Evolutionary conservation across 306 rosid species (phyloP), one percentile per base, ranked within the genome.

Genomic region (Prinsepia uniflora): DNA sequence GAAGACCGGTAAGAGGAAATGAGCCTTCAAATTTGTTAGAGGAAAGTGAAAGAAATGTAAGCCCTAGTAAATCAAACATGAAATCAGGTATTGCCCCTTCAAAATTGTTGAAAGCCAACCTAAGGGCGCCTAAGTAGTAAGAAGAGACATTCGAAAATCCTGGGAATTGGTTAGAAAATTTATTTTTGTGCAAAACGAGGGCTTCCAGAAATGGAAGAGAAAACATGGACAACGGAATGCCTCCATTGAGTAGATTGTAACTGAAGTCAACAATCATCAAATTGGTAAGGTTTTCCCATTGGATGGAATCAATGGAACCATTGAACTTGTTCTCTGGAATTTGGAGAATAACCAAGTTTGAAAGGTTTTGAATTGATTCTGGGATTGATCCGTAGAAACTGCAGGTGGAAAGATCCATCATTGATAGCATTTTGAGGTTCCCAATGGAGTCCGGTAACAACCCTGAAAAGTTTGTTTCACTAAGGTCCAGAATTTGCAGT

Each of bases 101-200:
- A 5, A 78, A 59, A 15, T 66, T 67, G 70, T 72, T 78, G 70
- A 64, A 8, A 49, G 42, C 55, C 70, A 78, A 72, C 43, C 24
- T 39, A 48, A 72, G 48, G 0, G 14, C 4, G 8, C 6, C 1
- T 1, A 78, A 8, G 3, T 0, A 0, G 7, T 39, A n/a, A 18
- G 66, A 59, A 60, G 71, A 43, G 53, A 62, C 50, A 18, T 17
- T 58, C 2, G 11, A 42, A 68, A 72, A 67, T 13, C 22, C 63
- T 2, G 10, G 40, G 63, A 57, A 3, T 2, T 57, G 41, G 4
- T 24, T 7, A 6, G 41, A 57, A 40, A 57, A 57, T 7, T 57
- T 10, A 22, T 57, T 57, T 40, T 57, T 22, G 41, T 6, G 10
- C 10, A 57, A 40, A 0, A 0, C 0, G 0, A 57, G 15, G 22